Conservation (phyloP, 2,329 filamentous ascomycete species). For the Knoxdaviesia proteae region DNA sequence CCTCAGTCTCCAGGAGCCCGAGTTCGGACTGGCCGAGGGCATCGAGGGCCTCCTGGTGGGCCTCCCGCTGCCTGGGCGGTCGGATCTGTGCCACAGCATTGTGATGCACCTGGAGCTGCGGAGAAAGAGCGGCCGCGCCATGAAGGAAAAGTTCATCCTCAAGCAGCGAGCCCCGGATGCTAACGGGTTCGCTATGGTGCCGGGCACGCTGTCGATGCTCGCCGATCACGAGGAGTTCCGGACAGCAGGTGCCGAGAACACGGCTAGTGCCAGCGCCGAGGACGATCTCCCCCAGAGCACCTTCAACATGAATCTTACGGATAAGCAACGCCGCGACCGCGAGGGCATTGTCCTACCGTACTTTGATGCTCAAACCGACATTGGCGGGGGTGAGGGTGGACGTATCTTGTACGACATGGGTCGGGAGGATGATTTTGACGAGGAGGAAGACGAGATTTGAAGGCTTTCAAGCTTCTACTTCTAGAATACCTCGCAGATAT, state of each 20-base stretch:
- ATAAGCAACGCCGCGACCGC: slow-evolving; percentile 69
- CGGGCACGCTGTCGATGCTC: slow-evolving; percentile 33
- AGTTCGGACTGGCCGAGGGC: slow-evolving; percentile 58
- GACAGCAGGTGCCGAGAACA: slow-evolving; percentile 16
- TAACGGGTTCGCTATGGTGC: slow-evolving; percentile 3
- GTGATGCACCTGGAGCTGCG: slow-evolving; percentile 76
- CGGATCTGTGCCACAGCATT: slow-evolving; percentile 22
- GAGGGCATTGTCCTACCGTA: slow-evolving; percentile 87
- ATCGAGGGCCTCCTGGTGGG: slow-evolving; percentile 62
- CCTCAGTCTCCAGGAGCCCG: slow-evolving; percentile 52
- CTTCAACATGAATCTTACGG: slow-evolving; percentile 71
- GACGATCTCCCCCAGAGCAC: slow-evolving; percentile 43
- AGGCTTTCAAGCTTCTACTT: background rate
- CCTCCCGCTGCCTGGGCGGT: slow-evolving; percentile 27
- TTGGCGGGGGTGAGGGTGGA: slow-evolving; percentile 64
- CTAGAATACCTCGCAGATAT: too few species aligned
- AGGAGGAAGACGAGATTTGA: slow-evolving; percentile 80
- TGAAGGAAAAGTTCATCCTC: slow-evolving; percentile 45
- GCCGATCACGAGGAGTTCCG: slow-evolving; percentile 58
- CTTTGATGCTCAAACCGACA: slow-evolving; percentile 79
- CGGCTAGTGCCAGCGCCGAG: slow-evolving; percentile 8
- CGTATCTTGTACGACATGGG: slow-evolving; percentile 95
- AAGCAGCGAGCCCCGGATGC: slow-evolving; percentile 9
- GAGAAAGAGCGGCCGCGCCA: slow-evolving; percentile 58
- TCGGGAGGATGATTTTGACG: slow-evolving; percentile 87